Percentiles rank a stretch among this genome's conserved stretches.
Conservation (phyloP, 164 flowering plant genomes). For the Kingdonia uniflora region DNA sequence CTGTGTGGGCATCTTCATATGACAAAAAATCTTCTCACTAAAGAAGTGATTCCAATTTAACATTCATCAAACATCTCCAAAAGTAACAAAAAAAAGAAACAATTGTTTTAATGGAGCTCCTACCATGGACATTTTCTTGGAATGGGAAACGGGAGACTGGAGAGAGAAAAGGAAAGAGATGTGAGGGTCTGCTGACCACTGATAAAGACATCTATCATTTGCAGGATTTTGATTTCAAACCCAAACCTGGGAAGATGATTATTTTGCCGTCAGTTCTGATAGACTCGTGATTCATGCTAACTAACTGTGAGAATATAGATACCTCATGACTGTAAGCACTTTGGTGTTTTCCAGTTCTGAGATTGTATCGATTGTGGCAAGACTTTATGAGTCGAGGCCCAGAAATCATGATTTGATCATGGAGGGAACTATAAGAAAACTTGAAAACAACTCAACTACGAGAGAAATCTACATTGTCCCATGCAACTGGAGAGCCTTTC, state of each 20-base stretch:
- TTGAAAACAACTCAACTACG: constrained; percentile 21
- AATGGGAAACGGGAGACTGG: constrained; percentile 99
- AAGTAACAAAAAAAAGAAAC: constrained; percentile 1
- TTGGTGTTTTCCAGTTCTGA: constrained; percentile 62
- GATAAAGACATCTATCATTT: constrained; percentile 76
- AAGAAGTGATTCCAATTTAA: constrained; percentile 48
- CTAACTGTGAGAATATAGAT: constrained; percentile 25
- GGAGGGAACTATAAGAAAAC: constrained; percentile 55
- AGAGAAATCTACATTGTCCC: constrained; percentile 57
- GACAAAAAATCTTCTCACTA: constrained; percentile 12
- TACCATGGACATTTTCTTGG: constrained; percentile 63
- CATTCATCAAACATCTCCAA: constrained; percentile 28
- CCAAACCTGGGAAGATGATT: constrained; percentile 42
- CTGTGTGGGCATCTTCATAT: constrained; percentile 89
- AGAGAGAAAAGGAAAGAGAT: constrained; percentile 63
- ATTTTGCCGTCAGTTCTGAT: constrained; percentile 78
- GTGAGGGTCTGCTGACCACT: constrained; percentile 78
- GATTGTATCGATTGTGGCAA: constrained; percentile 54
- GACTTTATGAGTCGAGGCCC: constrained; percentile 55
- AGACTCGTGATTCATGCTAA: constrained; percentile 64
- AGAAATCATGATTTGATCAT: constrained; percentile 42
- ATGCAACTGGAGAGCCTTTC: constrained; percentile 81
- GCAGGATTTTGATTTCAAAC: constrained; percentile 52
- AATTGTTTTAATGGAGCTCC: constrained; percentile 35
- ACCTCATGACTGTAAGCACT: constrained; percentile 48